Evolutionary conservation across 1,139 yeast genomes (phyloP), one percentile per base, ranked within the genome.

Genomic region (Blastobotrys persicus): DNA sequence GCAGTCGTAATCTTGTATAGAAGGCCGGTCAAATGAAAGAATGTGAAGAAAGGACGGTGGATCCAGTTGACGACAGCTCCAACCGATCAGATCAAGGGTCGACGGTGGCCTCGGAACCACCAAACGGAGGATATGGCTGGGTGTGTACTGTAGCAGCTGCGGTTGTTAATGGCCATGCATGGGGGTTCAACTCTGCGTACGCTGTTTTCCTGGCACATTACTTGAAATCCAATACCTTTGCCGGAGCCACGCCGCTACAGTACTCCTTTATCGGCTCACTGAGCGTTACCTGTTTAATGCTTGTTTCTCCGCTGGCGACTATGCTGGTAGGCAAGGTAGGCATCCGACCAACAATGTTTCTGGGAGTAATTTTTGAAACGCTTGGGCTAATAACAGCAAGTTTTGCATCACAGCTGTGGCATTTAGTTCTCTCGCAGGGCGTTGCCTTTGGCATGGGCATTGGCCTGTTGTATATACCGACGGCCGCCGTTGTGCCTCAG

Each of bases 71-170:
- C n/a, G n/a, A n/a, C n/a, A n/a, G n/a, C n/a, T n/a, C n/a, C n/a
- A n/a, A n/a, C n/a, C n/a, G n/a, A n/a, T n/a, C n/a, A n/a, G n/a
- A n/a, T n/a, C n/a, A n/a, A n/a, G n/a, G n/a, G n/a, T n/a, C n/a
- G n/a, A n/a, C n/a, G n/a, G n/a, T n/a, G n/a, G n/a, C n/a, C n/a
- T n/a, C n/a, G 28, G 28, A 23, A 9, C 28, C 42, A 19, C 48
- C 84, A 1, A 92, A 85, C 66, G 79, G 80, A 20, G 87, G 87
- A 1, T 77, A 77, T 55, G 88, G 88, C 1, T 85, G 92, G 89
- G 77, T 82, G 5, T 75, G 82, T 48, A 80, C 83, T 0, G 48
- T 76, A 1, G 77, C 85, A 56, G 78, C 78, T 0, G 71, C 79
- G 63, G 59, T 76, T 26, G 72, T 81, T 43, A 75, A 77, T 57